phyloP scores from a whole-genome alignment of 2,329 filamentous ascomycete genomes.

The Teratosphaeria epicoccoides region DNA sequence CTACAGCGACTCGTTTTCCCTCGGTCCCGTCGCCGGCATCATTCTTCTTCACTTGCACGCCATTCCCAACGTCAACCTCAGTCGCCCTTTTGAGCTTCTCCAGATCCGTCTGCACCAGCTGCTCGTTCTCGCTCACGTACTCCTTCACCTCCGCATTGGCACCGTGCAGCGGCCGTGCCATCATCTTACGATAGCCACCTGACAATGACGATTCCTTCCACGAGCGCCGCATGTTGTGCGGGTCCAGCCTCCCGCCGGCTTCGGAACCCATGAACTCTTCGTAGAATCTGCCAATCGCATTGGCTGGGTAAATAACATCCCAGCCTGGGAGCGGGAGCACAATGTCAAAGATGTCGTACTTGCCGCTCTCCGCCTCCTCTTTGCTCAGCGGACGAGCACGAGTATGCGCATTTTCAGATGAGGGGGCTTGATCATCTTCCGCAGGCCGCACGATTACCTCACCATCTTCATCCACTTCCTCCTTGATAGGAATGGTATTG shows the following conservation, averaged over 20 bases:
- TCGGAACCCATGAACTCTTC: conserved; percentile 72
- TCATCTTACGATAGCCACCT: conserved; percentile 76
- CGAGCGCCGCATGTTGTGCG: conserved; percentile 72
- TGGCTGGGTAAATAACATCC: conserved; percentile 76
- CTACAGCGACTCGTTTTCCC: conserved; percentile 50
- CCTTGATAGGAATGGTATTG: conserved; percentile 19
- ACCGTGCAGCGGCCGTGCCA: conserved; percentile 54
- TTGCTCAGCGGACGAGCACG: conserved; percentile 64
- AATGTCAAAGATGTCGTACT: conserved; percentile 73
- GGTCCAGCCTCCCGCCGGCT: conserved; percentile 68
- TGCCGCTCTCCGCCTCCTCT: conserved; percentile 66
- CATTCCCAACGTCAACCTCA: conserved; percentile 12
- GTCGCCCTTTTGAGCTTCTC: conserved; percentile 44
- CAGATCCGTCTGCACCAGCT: conserved; percentile 81
- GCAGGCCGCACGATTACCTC: conserved; percentile 54
- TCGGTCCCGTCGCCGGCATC: conserved; percentile 5
- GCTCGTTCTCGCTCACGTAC: conserved; percentile 63
- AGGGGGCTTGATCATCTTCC: conserved; percentile 45
- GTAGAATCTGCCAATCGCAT: conserved; percentile 77
- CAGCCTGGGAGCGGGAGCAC: conserved; percentile 89
- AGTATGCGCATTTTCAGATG: conserved; percentile 47
- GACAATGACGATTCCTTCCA: conserved; percentile 83
- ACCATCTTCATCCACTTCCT: conserved; percentile 48
- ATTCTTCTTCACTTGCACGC: conserved; percentile 7
- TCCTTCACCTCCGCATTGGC: conserved; percentile 58